Evolutionary conservation across 257 asterid species (phyloP).

Genomic region (Solanum tarapatanum): DNA sequence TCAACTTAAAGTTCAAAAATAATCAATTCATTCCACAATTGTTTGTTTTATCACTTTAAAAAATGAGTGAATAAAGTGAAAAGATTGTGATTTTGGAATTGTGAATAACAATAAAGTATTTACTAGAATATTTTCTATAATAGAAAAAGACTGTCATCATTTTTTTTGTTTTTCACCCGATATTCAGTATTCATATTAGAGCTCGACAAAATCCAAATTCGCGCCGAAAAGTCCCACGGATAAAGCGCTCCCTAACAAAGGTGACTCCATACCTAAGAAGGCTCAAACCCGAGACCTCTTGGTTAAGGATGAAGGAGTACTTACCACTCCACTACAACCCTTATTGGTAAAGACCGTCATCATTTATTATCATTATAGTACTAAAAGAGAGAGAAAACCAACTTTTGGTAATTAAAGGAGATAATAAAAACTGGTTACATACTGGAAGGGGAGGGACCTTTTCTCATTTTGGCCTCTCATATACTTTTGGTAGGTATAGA

Average conservation of each 20-base stretch:
- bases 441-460: background rate
- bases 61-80: background rate
- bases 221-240: fast-evolving
- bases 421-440: background rate
- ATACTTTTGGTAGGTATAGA: constrained; percentile 3
- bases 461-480: constrained; percentile 14
- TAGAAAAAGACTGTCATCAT: background rate
- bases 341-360: no score
- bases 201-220: fast-evolving
- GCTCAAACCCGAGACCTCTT: no score
- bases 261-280: no score
- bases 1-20: background rate
- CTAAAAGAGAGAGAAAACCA: background rate
- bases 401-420: constrained; percentile 26
- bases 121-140: background rate
- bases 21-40: background rate
- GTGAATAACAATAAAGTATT: background rate
- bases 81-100: background rate
- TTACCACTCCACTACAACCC: no score
- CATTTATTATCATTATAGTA: background rate
- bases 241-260: no score
- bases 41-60: background rate
- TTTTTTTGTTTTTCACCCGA: no score
- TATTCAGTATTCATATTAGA: no score
- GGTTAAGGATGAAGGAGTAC: no score